Base-by-base conservation (phyloP, 108 stramenopile species). In the Cyclotella choctawhatcheeana region DNA sequence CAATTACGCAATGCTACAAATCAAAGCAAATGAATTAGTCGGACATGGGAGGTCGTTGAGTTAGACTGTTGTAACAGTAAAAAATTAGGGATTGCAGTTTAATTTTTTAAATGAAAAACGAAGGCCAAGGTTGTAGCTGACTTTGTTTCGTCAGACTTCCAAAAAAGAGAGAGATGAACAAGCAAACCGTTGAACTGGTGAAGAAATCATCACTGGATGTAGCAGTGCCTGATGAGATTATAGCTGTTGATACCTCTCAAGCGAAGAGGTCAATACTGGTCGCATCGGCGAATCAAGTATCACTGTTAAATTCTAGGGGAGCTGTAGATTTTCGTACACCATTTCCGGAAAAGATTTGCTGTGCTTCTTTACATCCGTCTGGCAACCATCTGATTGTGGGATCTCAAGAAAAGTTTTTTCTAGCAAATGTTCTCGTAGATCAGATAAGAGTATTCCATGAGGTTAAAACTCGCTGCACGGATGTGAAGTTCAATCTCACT, bases 291-390 rank as follows among this genome's bases (percentile, higher is more conserved):
- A 6, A 51, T 17, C 17, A 51, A 5, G 21, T 51, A 5, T 6
- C 17, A 21, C 5, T 22, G 17, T 51, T 7, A n/a, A 51, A 51
- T 22, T 5, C 5, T 17, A 51, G 21, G 5, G 50, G 50, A 6
- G 50, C 5, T 21, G 50, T 51, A 5, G 21, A 51, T 5, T 5
- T n/a, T 7, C 17, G 17, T 5, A 51, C 18, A 5, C 8, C 6
- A 6, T 13, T 51, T 51, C 5, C 50, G 18, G 50, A 51, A 51
- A 51, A 51, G 50, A 51, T 51, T 13, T 51, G 50, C 21, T n/a
- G 14, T 5, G 5, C 50, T 13, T 51, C 50, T 17, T 17, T 21
- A 5, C 50, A 51, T 17, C 50, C 50, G 14, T 51, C 50, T 51
- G 50, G 50, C 12, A 51, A 51, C 17, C 50, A 51, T 22, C 5